Evolutionary conservation across 352 stramenopile species (phyloP).

Genomic region (Pythium pyrilobum): DNA sequence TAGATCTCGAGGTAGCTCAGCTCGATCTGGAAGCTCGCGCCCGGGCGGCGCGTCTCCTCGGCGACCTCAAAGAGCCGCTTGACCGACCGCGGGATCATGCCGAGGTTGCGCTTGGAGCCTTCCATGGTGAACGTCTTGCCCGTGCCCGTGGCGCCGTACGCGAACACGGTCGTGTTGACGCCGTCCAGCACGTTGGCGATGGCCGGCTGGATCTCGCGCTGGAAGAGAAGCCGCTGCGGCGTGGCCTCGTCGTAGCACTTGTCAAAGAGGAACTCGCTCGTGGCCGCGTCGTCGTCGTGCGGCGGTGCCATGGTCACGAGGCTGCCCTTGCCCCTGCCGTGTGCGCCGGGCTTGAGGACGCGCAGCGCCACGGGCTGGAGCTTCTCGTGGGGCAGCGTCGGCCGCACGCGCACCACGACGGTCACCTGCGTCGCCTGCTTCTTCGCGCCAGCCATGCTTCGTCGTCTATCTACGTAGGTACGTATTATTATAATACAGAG

Average conservation of each 20-base stretch:
- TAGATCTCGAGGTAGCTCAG: conserved; percentile 86
- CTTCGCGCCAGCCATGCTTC: conserved; percentile 4
- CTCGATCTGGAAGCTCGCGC: conserved; percentile 21
- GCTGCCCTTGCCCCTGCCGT: conserved; percentile 12
- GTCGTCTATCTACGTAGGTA: neutral
- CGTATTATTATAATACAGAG: neutral
- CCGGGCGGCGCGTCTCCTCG: conserved; percentile 4
- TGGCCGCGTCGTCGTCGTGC: neutral
- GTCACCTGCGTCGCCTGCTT: conserved; percentile 25
- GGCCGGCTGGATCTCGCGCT: conserved; percentile 32
- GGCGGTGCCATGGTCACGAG: conserved; percentile 11
- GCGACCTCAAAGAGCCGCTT: conserved; percentile 39
- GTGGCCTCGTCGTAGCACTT: conserved; percentile 39
- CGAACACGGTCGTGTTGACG: conserved; percentile 47
- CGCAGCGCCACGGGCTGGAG: conserved; percentile 16
- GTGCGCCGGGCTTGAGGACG: conserved; percentile 7
- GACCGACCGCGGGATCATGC: conserved; percentile 43
- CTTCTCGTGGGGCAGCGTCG: conserved; percentile 25
- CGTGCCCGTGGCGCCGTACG: conserved; percentile 51
- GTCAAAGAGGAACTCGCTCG: conserved; percentile 27
- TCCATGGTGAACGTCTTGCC: conserved; percentile 74
- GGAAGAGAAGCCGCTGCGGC: conserved; percentile 31
- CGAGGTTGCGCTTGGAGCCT: conserved; percentile 38
- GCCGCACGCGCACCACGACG: conserved; percentile 41
- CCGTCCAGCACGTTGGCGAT: conserved; percentile 34